Conservation (phyloP, 1,284 basidiomycete species). For the Tylopilus sp. region DNA sequence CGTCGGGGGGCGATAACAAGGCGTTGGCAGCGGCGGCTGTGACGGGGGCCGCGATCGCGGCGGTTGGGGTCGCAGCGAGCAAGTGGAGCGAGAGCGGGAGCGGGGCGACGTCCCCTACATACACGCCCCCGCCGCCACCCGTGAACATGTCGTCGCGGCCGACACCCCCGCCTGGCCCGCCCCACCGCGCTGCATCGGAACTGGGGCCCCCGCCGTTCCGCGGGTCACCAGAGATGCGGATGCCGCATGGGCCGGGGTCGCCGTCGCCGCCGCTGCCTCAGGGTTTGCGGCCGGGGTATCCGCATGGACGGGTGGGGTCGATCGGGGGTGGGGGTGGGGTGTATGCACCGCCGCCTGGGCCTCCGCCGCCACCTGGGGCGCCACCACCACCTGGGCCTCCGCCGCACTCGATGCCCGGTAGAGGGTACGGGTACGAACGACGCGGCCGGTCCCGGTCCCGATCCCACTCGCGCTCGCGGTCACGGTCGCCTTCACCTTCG, state of each 20-base stretch:
- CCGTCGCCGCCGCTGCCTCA: neutral
- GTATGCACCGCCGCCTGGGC: neutral
- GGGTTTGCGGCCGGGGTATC: neutral
- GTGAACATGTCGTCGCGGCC: slow-evolving; percentile 18
- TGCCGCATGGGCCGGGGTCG: neutral
- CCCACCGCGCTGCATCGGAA: neutral
- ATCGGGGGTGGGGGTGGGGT: neutral
- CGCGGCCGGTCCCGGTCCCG: slow-evolving; percentile 8
- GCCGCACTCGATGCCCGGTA: neutral
- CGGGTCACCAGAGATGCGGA: neutral
- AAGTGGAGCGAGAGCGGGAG: no score
- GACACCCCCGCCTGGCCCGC: neutral
- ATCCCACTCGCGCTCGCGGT: neutral
- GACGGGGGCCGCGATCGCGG: neutral
- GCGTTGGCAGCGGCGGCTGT: slow-evolving; percentile 4
- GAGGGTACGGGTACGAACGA: no score
- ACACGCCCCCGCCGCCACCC: slow-evolving; percentile 9
- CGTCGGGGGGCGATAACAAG: slow-evolving; percentile 4
- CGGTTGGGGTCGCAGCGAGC: neutral
- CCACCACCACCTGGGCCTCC: neutral
- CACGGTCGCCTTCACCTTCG: neutral
- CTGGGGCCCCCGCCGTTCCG: neutral
- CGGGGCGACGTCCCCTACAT: no score
- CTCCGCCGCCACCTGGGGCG: neutral
- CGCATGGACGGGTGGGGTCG: neutral